These are phyloP conservation scores for Sugiyamaella chiloensis DNA, from an alignment of 805 yeast species.

Conservation along the genomic window DNA sequence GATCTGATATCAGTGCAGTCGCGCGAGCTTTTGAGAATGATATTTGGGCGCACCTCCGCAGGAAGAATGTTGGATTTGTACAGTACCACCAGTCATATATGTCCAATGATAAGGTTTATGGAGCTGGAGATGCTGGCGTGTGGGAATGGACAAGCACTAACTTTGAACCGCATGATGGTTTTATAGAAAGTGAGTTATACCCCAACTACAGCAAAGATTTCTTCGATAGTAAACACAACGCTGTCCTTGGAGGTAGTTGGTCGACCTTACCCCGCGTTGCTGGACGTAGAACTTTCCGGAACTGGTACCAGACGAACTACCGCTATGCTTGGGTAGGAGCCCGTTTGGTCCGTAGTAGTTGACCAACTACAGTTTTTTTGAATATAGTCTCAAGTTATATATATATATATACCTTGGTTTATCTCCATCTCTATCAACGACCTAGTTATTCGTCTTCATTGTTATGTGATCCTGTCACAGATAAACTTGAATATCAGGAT, in stretches of 20 bases:
- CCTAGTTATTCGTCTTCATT: no score
- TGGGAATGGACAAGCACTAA: constrained; percentile 1
- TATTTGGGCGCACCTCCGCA: neutral
- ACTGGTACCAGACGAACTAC: constrained; percentile 3
- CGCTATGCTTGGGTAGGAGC: constrained; percentile 2
- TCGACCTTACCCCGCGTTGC: neutral
- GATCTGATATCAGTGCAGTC: neutral
- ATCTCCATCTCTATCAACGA: no score
- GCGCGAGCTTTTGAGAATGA: neutral
- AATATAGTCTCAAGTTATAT: no score
- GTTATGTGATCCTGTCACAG: no score
- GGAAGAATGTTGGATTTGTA: neutral
- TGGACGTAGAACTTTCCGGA: constrained; percentile 1
- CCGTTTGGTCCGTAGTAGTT: neutral
- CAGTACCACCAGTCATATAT: neutral
- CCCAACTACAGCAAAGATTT: constrained; percentile 2
- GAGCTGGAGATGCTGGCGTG: neutral
- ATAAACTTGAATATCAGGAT: no score
- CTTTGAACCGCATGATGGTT: neutral
- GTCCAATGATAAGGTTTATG: neutral
- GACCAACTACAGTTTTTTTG: no score
- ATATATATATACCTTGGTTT: no score
- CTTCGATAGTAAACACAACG: constrained; percentile 2
- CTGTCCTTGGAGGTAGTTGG: neutral
- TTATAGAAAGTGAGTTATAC: neutral